Conservation (phyloP, 148 eudicot genomes). For the Simmondsia chinensis region DNA sequence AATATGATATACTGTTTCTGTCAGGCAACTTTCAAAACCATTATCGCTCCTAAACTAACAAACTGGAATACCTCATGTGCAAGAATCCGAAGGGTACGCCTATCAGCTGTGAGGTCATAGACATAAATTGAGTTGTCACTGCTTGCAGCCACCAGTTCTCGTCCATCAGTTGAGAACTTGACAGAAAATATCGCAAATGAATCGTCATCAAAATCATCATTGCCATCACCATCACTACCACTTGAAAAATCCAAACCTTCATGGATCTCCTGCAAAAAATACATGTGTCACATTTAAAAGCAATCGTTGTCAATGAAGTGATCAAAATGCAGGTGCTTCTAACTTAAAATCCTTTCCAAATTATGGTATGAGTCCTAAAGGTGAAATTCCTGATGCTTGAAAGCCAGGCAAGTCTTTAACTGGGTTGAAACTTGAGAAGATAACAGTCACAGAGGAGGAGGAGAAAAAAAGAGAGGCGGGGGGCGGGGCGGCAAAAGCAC, state of each 20-base stretch:
- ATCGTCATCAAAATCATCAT: constrained; percentile 36
- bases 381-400: too few species aligned
- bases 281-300: not conserved
- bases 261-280: constrained; percentile 64
- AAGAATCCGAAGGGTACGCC: constrained; percentile 40
- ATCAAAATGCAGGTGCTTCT: too few species aligned
- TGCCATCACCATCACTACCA: constrained; percentile 25
- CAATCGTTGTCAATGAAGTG: too few species aligned
- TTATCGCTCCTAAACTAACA: not conserved
- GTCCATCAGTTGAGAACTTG: constrained; percentile 81
- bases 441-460: too few species aligned
- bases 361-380: too few species aligned
- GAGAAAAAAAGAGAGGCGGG: too few species aligned
- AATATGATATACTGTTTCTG: too few species aligned
- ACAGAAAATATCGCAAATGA: constrained; percentile 77
- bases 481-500: too few species aligned
- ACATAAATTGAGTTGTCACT: constrained; percentile 60
- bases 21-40: not conserved
- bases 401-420: too few species aligned
- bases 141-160: constrained; percentile 82
- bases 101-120: constrained; percentile 65
- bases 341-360: too few species aligned
- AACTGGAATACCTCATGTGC: constrained; percentile 59
- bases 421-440: too few species aligned
- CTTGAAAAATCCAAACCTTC: constrained; percentile 74